Evolutionary conservation across 2,329 filamentous ascomycete genomes (phyloP).

Genomic region (Septoria linicola): DNA sequence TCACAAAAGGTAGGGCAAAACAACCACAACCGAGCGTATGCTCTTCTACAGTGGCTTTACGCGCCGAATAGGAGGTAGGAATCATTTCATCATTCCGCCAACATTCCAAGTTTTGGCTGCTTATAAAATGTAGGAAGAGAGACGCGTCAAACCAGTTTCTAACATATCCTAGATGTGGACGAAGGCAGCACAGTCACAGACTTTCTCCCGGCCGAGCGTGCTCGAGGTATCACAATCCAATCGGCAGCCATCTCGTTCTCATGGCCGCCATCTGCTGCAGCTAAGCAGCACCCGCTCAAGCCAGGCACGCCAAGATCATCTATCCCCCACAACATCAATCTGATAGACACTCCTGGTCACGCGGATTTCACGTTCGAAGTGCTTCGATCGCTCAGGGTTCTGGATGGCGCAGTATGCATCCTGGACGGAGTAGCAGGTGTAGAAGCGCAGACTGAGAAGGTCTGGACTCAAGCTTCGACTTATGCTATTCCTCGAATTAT

Average conservation of each 20-base stretch:
- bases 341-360: constrained; percentile 95
- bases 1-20: constrained; percentile 69
- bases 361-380: constrained; percentile 98
- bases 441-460: constrained; percentile 94
- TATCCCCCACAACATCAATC: constrained; percentile 70
- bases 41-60: constrained; percentile 94
- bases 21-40: constrained; percentile 98
- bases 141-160: constrained; percentile 3
- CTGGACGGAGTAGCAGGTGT: constrained; percentile 90
- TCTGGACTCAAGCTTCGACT: constrained; percentile 85
- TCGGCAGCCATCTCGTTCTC: constrained; percentile 93
- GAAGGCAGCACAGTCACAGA: constrained; percentile 96
- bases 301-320: constrained; percentile 48
- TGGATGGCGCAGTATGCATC: constrained; percentile 90
- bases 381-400: constrained; percentile 79
- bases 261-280: constrained; percentile 66
- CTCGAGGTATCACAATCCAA: constrained; percentile 94
- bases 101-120: background rate
- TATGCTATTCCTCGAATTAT: constrained; percentile 81
- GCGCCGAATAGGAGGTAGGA: constrained; percentile 70
- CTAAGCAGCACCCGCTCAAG: constrained; percentile 30
- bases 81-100: background rate
- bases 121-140: background rate
- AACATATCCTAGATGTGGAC: constrained; percentile 67
- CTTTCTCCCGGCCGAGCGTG: constrained; percentile 88